Evolutionary conservation across 139 green algal species (phyloP).

Genomic region (Volvox africanus): DNA sequence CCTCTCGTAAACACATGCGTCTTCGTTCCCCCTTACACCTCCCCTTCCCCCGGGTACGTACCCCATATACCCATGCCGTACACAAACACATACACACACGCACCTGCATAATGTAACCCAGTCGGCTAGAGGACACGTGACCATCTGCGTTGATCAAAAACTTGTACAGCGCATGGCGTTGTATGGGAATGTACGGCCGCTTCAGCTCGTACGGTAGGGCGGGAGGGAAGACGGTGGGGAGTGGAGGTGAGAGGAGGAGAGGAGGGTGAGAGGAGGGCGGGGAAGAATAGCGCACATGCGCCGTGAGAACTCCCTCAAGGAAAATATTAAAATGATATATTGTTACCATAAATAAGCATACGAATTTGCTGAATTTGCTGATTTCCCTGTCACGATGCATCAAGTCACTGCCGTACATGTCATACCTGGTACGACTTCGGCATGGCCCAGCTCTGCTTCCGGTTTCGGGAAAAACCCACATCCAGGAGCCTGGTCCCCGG

Average conservation of each 20-base stretch:
- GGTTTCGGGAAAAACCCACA: background rate
- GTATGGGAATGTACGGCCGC: constrained; percentile 33
- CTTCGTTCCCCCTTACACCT: no score
- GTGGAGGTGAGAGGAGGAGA: background rate
- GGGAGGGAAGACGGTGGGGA: background rate
- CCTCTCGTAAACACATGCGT: no score
- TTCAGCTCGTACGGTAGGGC: background rate
- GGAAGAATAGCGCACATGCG: no score
- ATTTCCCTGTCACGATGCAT: background rate
- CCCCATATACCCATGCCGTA: background rate
- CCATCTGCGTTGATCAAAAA: constrained; percentile 59
- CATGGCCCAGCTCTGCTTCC: background rate
- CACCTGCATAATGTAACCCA: constrained; percentile 50
- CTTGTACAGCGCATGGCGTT: constrained; percentile 42
- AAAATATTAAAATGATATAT: no score
- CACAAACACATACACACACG: background rate
- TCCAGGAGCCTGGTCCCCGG: background rate
- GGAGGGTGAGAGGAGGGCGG: no score
- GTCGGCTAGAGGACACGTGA: constrained; percentile 31
- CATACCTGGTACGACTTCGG: background rate
- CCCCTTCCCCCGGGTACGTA: no score
- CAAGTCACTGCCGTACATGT: background rate
- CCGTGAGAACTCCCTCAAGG: no score
- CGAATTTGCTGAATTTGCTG: no score
- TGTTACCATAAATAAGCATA: no score